phyloP scores from a whole-genome alignment of 2,329 filamentous ascomycete species.

The Nemania sp. region DNA sequence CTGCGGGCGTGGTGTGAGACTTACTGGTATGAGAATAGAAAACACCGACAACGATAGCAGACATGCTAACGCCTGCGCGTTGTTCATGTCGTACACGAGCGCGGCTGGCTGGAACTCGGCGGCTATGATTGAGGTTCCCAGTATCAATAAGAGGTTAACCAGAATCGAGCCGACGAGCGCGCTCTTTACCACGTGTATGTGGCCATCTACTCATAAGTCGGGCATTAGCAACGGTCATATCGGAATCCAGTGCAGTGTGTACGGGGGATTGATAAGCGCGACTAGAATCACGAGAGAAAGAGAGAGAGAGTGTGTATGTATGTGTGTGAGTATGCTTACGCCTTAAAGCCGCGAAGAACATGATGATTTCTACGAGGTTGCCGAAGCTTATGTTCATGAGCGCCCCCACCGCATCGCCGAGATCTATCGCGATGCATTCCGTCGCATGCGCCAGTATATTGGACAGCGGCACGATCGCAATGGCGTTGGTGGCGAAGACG shows the following conservation, averaged over 20 bases:
- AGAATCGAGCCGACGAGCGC: constrained; percentile 86
- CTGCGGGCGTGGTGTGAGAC: not conserved
- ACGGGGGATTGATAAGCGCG: not conserved
- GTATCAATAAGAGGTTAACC: constrained; percentile 81
- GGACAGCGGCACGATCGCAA: constrained; percentile 73
- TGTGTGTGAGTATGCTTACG: constrained; percentile 16
- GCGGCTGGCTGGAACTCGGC: constrained; percentile 44
- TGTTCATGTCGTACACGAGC: constrained; percentile 22
- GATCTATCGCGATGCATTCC: constrained; percentile 49
- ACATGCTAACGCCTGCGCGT: constrained; percentile 22
- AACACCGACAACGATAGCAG: constrained; percentile 23
- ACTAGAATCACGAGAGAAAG: not conserved
- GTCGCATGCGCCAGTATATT: constrained; percentile 71
- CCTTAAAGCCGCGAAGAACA: constrained; percentile 15
- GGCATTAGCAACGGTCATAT: not conserved
- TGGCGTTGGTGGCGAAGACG: constrained; percentile 71
- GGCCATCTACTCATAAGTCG: constrained; percentile 52
- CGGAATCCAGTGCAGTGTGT: not conserved
- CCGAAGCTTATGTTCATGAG: constrained; percentile 61
- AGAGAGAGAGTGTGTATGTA: too few relatives aligned
- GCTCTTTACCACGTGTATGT: constrained; percentile 88
- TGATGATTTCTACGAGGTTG: constrained; percentile 13
- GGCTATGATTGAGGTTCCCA: constrained; percentile 82
- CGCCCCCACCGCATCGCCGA: constrained; percentile 46
- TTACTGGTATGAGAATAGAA: constrained; percentile 23